Base-by-base conservation (phyloP, 257 asterid species). In the Avicennia marina region DNA sequence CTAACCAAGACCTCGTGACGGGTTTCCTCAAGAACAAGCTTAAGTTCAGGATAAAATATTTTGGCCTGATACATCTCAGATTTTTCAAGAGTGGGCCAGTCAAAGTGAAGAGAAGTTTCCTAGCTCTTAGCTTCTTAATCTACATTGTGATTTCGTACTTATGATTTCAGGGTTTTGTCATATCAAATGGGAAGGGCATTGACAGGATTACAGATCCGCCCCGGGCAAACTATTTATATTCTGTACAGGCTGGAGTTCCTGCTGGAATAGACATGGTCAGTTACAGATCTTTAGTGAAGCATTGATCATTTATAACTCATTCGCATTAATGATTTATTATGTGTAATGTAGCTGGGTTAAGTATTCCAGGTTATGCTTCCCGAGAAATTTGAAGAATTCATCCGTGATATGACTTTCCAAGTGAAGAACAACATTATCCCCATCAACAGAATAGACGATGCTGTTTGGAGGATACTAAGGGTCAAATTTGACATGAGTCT, bases 221-320 rank as follows among this genome's bases (percentile, higher is more conserved):
- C 16, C 95, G 71, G 47, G 7, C 63, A 15, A 86, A 89, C 72
- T 89, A 89, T 56, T 32, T 90, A 12, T 84, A 81, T 43, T 89
- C 97, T n/a, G 86, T 89, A 69, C 71, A 76, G 58, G 93, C 93
- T 7, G 94, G 94, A 69, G 63, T 86, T 56, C 78, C 62, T 25
- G 93, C 95, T 8, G 97, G 97, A 61, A 80, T 83, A 1, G 97
- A 89, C 72, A 86, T 89, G 97, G 97, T 89, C 51, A 70, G 84
- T n/a, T n/a, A n/a, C n/a, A n/a, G n/a, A n/a, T n/a, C n/a, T n/a
- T n/a, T n/a, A n/a, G n/a, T n/a, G n/a, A n/a, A n/a, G n/a, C n/a
- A n/a, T n/a, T n/a, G n/a, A n/a, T n/a, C n/a, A n/a, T n/a, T n/a
- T n/a, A n/a, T n/a, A n/a, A n/a, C n/a, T n/a, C n/a, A n/a, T n/a